Base-by-base conservation (phyloP, 1,284 basidiomycete genomes). In the Athelia sp. region DNA sequence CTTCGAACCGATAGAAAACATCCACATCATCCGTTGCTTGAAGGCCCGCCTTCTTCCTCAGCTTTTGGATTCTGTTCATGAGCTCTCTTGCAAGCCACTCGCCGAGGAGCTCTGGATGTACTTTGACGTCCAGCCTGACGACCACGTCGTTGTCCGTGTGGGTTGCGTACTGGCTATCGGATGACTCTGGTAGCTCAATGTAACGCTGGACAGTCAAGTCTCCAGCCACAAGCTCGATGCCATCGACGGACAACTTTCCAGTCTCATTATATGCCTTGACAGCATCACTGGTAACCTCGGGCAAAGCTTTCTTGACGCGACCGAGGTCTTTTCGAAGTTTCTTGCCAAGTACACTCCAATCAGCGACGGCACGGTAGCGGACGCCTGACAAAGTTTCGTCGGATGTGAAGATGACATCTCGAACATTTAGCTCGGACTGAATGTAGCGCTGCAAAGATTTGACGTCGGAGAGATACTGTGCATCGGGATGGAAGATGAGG, bases 121-220 rank as follows among this genome's bases (percentile, higher is more conserved):
- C 79, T 63, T 90, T 82, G 52, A 91, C 82, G 67, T 99, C 96
- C 38, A 99, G 81, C 43, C 97, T 79, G 54, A 98, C 82, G 47
- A 98, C 94, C 46, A 97, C 94, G 56, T 98, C 93, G 62, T 90
- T 92, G 70, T 99, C 93, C 62, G 90, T 92, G 60, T 96, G 86
- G 15, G 88, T 88, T 51, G 90, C 90, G 61, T 84, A 90, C 49
- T 86, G 81, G 46, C 74, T 78, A 58, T 81, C 80, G 10, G 74
- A 69, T 4, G 68, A 68, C 18, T 74, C 63, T 0, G 86, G 82
- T 1, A 92, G 72, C 62, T 98, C 93, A 58, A 98, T 90, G 67
- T 89, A 97, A 23, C 95, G 87, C 55, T 90, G 89, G 17, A 98
- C 92, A 8, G 88, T 79, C 53, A 99, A 75, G 64, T 99, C 97